Percentiles rank a stretch among this genome's conserved stretches.
Evolutionary conservation across 2,329 filamentous ascomycete species (phyloP).

Genomic region (Aspergillus japonicus): DNA sequence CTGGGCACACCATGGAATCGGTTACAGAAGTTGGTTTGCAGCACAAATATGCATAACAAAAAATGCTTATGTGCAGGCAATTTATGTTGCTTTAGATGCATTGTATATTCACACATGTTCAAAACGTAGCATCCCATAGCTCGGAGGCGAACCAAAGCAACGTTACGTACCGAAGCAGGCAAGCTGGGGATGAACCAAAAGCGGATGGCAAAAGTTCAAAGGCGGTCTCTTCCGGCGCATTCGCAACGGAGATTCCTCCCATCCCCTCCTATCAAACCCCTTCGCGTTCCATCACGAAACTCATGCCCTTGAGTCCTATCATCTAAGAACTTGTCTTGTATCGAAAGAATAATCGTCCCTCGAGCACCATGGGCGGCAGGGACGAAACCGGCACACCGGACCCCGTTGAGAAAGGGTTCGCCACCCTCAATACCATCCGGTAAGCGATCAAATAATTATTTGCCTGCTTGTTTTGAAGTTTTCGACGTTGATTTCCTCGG

Average conservation of each 20-base stretch:
- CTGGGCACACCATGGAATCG: neutral
- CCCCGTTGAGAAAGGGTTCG: constrained; percentile 71
- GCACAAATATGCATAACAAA: neutral
- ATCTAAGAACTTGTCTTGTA: constrained; percentile 7
- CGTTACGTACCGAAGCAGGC: neutral
- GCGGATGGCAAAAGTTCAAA: constrained; percentile 18
- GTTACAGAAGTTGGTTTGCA: neutral
- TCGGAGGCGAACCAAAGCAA: neutral
- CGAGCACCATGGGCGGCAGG: constrained; percentile 53
- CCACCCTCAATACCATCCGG: constrained; percentile 80
- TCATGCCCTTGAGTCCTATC: constrained; percentile 8
- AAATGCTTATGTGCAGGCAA: neutral
- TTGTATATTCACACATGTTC: neutral
- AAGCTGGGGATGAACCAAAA: constrained; percentile 14
- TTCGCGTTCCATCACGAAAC: constrained; percentile 15
- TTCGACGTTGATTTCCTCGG: constrained; percentile 29
- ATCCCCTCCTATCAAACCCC: constrained; percentile 12
- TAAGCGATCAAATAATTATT: constrained; percentile 44
- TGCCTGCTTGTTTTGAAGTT: constrained; percentile 1
- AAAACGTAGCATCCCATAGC: neutral
- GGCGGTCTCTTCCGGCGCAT: constrained; percentile 21
- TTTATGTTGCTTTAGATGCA: neutral
- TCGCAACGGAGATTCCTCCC: constrained; percentile 15
- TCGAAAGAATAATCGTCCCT: neutral
- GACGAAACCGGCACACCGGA: constrained; percentile 59